phyloP scores from a whole-genome alignment of 2,329 filamentous ascomycete species.

The Sclerotinia trifoliorum region DNA sequence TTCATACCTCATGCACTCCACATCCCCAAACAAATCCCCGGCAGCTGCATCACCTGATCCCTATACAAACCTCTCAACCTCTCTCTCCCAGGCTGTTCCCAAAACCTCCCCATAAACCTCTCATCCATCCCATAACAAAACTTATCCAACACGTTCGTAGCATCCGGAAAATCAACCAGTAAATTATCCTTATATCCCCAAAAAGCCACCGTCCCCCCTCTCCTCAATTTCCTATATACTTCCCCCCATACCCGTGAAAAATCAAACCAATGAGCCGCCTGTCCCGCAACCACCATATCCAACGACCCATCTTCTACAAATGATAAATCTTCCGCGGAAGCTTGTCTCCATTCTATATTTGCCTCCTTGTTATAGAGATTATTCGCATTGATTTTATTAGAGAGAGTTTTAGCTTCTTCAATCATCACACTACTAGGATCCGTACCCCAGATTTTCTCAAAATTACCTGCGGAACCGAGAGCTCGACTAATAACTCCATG shows the following conservation, averaged over 20 bases:
- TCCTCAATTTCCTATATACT: constrained; percentile 52
- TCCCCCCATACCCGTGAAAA: constrained; percentile 55
- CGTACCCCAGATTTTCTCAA: constrained; percentile 51
- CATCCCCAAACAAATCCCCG: constrained; percentile 51
- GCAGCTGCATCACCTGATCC: constrained; percentile 49
- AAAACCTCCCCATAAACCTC: constrained; percentile 56
- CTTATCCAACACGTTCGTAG: constrained; percentile 53
- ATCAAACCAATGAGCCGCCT: constrained; percentile 68
- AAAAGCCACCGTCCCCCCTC: constrained; percentile 59
- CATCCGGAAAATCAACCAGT: constrained; percentile 52
- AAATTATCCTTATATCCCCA: constrained; percentile 67
- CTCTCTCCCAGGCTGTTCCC: constrained; percentile 59
- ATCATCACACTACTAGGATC: constrained; percentile 61
- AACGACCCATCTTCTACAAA: constrained; percentile 51
- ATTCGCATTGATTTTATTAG: background rate
- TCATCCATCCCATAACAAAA: constrained; percentile 55
- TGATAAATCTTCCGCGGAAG: constrained; percentile 53
- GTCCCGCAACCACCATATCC: constrained; percentile 52
- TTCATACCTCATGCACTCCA: constrained; percentile 57
- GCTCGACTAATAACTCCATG: constrained; percentile 57
- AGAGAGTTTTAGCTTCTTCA: constrained; percentile 45
- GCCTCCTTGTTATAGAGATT: constrained; percentile 28
- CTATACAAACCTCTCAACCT: constrained; percentile 53
- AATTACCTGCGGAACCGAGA: constrained; percentile 49
- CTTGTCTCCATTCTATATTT: constrained; percentile 51